Percentiles rank a stretch among this genome's conserved stretches.
Evolutionary conservation across 129 eudicot genomes (phyloP).

Genomic region (Glebionis coronaria): DNA sequence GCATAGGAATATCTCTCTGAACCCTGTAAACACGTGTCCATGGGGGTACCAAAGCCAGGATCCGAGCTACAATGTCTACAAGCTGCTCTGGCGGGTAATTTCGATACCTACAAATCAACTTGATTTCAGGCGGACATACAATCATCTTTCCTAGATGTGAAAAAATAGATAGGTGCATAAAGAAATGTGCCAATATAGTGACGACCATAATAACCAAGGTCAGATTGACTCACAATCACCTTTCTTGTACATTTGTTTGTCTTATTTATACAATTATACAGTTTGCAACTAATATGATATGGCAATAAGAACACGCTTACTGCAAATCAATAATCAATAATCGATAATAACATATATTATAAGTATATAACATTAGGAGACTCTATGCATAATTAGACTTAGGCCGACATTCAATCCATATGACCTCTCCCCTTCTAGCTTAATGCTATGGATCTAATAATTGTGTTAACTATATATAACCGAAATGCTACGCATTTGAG

Average conservation of each 20-base stretch:
- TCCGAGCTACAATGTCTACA: slow-evolving; percentile 95
- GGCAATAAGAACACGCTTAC: neutral
- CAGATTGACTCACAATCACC: neutral
- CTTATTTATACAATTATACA: neutral
- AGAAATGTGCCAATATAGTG: neutral
- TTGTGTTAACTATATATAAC: neutral
- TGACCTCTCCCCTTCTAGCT: no score
- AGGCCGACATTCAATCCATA: no score
- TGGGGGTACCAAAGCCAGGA: slow-evolving; percentile 94
- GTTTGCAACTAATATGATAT: neutral
- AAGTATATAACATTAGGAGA: neutral
- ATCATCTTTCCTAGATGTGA: neutral
- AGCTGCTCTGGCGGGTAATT: slow-evolving; percentile 99
- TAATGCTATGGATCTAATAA: neutral
- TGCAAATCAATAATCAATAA: neutral
- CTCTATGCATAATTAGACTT: neutral
- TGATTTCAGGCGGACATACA: slow-evolving; percentile 3
- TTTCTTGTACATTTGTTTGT: neutral
- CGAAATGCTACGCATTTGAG: neutral
- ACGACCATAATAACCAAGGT: neutral
- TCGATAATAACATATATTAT: neutral
- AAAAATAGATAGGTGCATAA: neutral
- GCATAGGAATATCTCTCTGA: slow-evolving; percentile 99
- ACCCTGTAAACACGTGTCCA: slow-evolving; percentile 99
- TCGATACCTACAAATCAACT: slow-evolving; percentile 61